Percentiles rank a stretch among this genome's conserved stretches.
Evolutionary conservation across 2,329 filamentous ascomycete genomes (phyloP).

Genomic region (Xylariaceae sp.): DNA sequence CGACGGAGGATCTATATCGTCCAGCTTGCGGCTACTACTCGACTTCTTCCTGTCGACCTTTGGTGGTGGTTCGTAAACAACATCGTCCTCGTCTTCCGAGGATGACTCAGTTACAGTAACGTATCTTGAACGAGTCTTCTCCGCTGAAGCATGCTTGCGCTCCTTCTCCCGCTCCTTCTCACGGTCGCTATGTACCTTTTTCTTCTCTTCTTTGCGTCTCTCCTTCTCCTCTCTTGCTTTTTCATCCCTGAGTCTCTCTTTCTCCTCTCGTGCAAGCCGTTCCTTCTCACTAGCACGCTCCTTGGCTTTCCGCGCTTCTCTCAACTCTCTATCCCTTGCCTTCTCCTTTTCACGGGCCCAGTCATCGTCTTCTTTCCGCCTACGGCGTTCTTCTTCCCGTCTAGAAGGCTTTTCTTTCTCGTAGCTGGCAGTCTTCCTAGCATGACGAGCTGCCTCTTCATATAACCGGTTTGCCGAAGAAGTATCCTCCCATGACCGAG

Average conservation of each 20-base stretch:
- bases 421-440: conserved; percentile 56
- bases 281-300: conserved; percentile 44
- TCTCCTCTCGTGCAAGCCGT: conserved; percentile 37
- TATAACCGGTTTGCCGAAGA: conserved; percentile 43
- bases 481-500: conserved; percentile 57
- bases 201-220: conserved; percentile 35
- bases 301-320: conserved; percentile 28
- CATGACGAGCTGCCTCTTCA: conserved; percentile 51
- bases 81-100: conserved; percentile 30
- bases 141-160: conserved; percentile 38
- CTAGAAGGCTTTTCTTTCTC: conserved; percentile 50
- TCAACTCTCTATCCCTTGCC: conserved; percentile 28
- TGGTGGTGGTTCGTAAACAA: conserved; percentile 29
- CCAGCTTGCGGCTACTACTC: conserved; percentile 34
- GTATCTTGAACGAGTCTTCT: conserved; percentile 38
- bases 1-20: conserved; percentile 25
- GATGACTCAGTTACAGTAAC: conserved; percentile 32
- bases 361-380: conserved; percentile 42
- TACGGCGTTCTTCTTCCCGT: conserved; percentile 46
- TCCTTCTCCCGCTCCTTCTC: conserved; percentile 41
- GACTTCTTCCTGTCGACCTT: conserved; percentile 40
- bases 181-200: conserved; percentile 33
- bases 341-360: conserved; percentile 33
- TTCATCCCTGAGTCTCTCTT: conserved; percentile 38
- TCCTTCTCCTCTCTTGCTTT: conserved; percentile 43